These are phyloP conservation scores for Sambucus nigra DNA, from an alignment of 129 eudicot genomes.

Conservation along the genomic window DNA sequence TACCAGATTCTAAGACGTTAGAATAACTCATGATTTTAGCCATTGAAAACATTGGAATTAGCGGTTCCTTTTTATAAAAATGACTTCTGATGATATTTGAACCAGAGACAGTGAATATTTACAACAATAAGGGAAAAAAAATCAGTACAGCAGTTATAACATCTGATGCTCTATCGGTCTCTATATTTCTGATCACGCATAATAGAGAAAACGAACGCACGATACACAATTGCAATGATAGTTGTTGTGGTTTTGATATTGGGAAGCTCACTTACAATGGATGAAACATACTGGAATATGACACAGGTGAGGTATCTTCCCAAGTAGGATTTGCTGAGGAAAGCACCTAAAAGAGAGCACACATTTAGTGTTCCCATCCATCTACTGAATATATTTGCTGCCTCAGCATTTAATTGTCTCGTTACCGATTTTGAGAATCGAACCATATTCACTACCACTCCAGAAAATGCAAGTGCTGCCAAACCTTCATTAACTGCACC, in stretches of 20 bases:
- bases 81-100: too few relatives aligned
- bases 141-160: neutral
- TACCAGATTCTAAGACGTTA: too few relatives aligned
- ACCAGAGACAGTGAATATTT: too few relatives aligned
- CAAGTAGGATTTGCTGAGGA: conserved; percentile 66
- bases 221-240: neutral
- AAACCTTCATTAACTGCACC: too few relatives aligned
- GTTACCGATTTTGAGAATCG: conserved; percentile 55
- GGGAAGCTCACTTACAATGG: conserved; percentile 41
- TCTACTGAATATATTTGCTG: conserved; percentile 62
- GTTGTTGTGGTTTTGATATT: neutral
- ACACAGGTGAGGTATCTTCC: conserved; percentile 80
- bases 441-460: conserved; percentile 80
- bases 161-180: neutral
- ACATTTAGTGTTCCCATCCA: conserved; percentile 79
- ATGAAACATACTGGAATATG: conserved; percentile 48
- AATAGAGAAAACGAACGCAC: neutral
- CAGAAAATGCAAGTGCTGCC: conserved; percentile 70
- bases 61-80: too few relatives aligned
- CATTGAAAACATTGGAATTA: too few relatives aligned
- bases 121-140: too few relatives aligned
- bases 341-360: conserved; percentile 66
- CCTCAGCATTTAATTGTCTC: conserved; percentile 62
- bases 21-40: too few relatives aligned
- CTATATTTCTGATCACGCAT: neutral